These are phyloP conservation scores for Malus orientalis DNA, from an alignment of 306 rosid genomes.

Conservation along the genomic window DNA sequence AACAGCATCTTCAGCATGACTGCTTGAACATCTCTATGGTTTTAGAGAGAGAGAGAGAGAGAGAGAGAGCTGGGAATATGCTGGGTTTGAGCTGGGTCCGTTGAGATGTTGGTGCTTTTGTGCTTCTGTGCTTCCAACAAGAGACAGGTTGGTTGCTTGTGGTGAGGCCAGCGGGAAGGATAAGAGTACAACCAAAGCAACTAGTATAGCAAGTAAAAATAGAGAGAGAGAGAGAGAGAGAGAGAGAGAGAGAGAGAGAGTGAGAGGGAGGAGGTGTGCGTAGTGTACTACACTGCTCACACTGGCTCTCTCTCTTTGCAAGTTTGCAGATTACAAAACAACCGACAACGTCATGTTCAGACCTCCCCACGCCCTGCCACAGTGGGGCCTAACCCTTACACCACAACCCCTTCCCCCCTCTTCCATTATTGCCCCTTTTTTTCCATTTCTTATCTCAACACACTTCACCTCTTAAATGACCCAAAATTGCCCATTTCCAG, in stretches of 20 bases:
- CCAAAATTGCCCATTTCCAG: conserved; percentile 12
- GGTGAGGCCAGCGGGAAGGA: conserved; percentile 35
- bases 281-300: not conserved
- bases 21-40: conserved; percentile 11
- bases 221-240: not conserved
- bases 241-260: not conserved
- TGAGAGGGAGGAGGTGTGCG: not conserved
- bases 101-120: conserved; percentile 5
- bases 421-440: conserved; percentile 34
- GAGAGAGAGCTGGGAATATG: not conserved
- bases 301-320: not conserved
- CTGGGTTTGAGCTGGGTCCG: not conserved
- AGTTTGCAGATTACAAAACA: conserved; percentile 32
- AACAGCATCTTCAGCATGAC: conserved; percentile 11
- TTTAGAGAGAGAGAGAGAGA: not conserved
- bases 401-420: not conserved
- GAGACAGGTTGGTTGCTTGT: conserved; percentile 62
- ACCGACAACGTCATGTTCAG: conserved; percentile 70
- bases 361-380: conserved; percentile 66
- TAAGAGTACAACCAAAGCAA: not conserved
- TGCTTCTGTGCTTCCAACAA: conserved; percentile 50
- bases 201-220: not conserved
- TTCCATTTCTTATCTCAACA: conserved; percentile 21
- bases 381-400: conserved; percentile 33
- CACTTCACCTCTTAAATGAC: conserved; percentile 6